phyloP scores from a whole-genome alignment of 2,329 filamentous ascomycete genomes.

The Scytalidium lignicola region DNA sequence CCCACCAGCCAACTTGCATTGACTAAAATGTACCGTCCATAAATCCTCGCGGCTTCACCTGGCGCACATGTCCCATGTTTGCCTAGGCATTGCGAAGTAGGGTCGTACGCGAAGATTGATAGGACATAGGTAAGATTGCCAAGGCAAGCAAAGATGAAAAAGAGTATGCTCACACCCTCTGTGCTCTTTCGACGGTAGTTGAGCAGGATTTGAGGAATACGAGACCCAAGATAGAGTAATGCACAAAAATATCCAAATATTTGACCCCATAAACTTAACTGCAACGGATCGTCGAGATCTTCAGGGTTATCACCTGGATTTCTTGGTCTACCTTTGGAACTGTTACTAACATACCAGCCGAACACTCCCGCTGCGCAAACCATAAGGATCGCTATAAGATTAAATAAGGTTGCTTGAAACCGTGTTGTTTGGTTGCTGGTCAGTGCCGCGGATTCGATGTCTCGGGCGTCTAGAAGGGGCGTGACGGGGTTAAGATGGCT shows the following conservation, averaged over 20 bases:
- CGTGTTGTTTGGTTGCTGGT: conserved; percentile 40
- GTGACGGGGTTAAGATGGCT: conserved; percentile 76
- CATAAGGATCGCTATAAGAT: conserved; percentile 68
- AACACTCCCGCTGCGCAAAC: conserved; percentile 78
- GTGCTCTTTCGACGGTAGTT: conserved; percentile 92
- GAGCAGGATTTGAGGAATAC: conserved; percentile 83
- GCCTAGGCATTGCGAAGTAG: conserved; percentile 46
- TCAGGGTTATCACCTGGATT: conserved; percentile 26
- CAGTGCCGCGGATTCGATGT: conserved; percentile 35
- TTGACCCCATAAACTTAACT: conserved; percentile 75
- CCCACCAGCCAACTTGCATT: conserved; percentile 90
- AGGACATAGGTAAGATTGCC: conserved; percentile 93
- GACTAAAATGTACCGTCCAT: conserved; percentile 78
- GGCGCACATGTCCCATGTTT: conserved; percentile 45
- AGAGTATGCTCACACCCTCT: conserved; percentile 87
- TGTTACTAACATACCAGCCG: conserved; percentile 74
- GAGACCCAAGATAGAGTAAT: conserved; percentile 79
- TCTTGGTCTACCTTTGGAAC: conserved; percentile 26
- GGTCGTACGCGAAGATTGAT: conserved; percentile 86
- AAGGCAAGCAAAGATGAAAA: conserved; percentile 94
- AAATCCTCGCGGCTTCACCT: conserved; percentile 63
- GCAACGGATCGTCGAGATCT: conserved; percentile 42
- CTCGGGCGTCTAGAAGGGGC: conserved; percentile 59
- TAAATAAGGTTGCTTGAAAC: conserved; percentile 63
- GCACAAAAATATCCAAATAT: conserved; percentile 93